Conservation (phyloP, 2,329 filamentous ascomycete genomes). For the Pseudogymnoascus pannorum region DNA sequence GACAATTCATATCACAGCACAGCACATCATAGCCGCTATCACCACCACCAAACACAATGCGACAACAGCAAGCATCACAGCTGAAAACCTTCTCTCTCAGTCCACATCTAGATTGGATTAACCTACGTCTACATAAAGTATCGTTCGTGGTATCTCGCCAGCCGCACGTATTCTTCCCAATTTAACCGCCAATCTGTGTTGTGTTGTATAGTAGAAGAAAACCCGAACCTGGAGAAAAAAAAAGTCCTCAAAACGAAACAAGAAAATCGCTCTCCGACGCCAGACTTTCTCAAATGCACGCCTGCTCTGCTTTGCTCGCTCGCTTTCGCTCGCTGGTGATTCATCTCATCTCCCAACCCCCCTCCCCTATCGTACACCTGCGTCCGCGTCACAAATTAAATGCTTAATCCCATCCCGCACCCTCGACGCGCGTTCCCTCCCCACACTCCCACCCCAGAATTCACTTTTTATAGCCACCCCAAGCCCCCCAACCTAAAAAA, state of each 20-base stretch:
- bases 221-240: too few relatives aligned
- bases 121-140: conserved; percentile 3
- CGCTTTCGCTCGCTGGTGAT: background rate
- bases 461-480: background rate
- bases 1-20: background rate
- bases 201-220: too few relatives aligned
- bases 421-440: background rate
- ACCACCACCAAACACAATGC: too few relatives aligned
- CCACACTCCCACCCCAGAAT: background rate
- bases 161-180: too few relatives aligned
- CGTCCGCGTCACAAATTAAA: background rate
- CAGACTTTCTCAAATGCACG: background rate
- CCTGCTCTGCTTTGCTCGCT: background rate
- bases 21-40: background rate
- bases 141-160: background rate
- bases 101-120: background rate
- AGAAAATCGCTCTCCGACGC: background rate
- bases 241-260: background rate
- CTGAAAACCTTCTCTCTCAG: too few relatives aligned
- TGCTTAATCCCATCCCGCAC: background rate
- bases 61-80: too few relatives aligned
- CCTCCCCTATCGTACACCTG: background rate
- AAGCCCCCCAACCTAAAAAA: too few relatives aligned
- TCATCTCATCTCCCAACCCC: background rate
- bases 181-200: background rate